Conservation (phyloP, 2,329 filamentous ascomycete genomes). For the Colletotrichum siamense region DNA sequence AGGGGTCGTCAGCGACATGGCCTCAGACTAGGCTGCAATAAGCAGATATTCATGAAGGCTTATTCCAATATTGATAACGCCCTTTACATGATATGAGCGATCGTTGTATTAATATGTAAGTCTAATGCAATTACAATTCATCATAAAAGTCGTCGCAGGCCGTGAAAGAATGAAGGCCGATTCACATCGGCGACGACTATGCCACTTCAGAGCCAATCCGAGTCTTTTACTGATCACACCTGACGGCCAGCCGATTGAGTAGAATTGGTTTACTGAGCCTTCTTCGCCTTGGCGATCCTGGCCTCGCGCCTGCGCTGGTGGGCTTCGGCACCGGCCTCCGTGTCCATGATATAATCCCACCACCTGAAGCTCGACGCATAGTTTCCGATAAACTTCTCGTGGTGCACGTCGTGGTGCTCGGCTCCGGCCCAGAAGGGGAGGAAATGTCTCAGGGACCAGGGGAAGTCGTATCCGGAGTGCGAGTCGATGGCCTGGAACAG, state of each 20-base stretch:
- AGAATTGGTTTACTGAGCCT: conserved; percentile 62
- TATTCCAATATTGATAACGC: neutral
- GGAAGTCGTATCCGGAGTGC: conserved; percentile 98
- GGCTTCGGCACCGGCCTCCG: conserved; percentile 88
- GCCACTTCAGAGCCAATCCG: neutral
- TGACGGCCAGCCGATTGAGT: neutral
- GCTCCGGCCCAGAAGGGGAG: conserved; percentile 98
- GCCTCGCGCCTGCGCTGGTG: conserved; percentile 82
- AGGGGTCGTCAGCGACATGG: neutral
- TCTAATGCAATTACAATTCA: neutral
- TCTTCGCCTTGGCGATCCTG: conserved; percentile 74
- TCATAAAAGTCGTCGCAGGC: neutral
- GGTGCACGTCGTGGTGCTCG: conserved; percentile 94
- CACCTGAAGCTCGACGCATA: conserved; percentile 98
- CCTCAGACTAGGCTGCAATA: neutral
- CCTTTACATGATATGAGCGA: neutral
- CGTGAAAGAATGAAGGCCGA: neutral
- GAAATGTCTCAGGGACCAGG: conserved; percentile 94
- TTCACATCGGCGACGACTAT: neutral
- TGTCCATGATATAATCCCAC: conserved; percentile 96
- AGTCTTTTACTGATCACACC: neutral
- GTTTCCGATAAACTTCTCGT: conserved; percentile 98
- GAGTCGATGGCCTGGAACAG: conserved; percentile 98
- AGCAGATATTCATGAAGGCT: neutral
- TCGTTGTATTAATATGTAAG: neutral